A percentile compares a stretch with the other conserved stretches of the same genome.
Conservation (phyloP, 1,284 basidiomycete genomes). For the Irpex rosettiformis region DNA sequence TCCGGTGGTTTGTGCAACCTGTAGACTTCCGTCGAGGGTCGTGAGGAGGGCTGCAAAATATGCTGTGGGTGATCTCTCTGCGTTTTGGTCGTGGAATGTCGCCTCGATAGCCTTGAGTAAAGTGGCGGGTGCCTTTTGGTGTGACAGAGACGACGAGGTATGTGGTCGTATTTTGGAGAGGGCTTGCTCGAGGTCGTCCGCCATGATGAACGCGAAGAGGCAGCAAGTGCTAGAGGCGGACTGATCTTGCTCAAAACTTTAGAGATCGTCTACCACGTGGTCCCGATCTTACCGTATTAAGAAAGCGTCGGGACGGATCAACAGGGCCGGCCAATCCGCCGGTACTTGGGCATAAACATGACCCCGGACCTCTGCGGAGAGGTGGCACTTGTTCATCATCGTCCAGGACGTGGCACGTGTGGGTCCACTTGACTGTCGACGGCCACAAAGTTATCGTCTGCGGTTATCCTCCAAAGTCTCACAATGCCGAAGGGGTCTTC, state of each 20-base stretch:
- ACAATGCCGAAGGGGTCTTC: conserved; percentile 42
- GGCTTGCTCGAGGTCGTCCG: conserved; percentile 44
- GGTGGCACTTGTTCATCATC: no score
- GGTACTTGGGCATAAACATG: no score
- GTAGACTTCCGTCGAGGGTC: conserved; percentile 71
- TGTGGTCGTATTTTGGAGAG: conserved; percentile 89
- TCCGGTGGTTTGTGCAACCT: conserved; percentile 47
- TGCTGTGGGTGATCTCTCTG: conserved; percentile 73
- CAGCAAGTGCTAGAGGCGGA: neutral
- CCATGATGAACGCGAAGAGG: conserved; percentile 19
- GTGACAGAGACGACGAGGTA: conserved; percentile 74
- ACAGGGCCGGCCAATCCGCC: no score
- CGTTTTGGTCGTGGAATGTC: conserved; percentile 78
- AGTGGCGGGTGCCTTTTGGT: conserved; percentile 90
- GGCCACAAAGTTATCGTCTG: no score
- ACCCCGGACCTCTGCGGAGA: no score
- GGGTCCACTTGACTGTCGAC: no score
- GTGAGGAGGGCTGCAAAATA: conserved; percentile 88
- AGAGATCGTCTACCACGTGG: conserved; percentile 2
- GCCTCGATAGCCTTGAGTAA: conserved; percentile 88
- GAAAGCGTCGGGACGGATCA: neutral
- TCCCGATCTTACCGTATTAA: neutral
- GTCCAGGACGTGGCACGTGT: no score
- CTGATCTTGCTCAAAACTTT: neutral
- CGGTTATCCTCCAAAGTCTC: neutral